Percentiles rank a stretch among this genome's conserved stretches.
Conservation (phyloP, 2,329 filamentous ascomycete species). For the Furcasterigmium sp. region DNA sequence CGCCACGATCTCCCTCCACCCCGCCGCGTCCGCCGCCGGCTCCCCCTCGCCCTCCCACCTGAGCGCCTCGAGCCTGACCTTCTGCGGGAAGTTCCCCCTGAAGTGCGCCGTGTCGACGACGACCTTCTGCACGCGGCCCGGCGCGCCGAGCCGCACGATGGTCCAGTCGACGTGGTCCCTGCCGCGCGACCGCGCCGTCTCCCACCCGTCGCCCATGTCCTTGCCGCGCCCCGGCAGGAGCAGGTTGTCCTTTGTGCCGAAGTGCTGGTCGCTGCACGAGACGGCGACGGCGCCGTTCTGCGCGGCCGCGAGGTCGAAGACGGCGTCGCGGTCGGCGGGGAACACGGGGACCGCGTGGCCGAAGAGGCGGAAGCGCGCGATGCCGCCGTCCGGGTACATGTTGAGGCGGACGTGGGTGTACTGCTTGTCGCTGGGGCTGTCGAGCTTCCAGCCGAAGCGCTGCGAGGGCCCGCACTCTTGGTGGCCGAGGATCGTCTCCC, state of each 20-base stretch:
- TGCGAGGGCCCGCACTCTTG: conserved; percentile 71
- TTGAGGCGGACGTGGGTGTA: conserved; percentile 77
- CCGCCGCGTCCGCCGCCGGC: conserved; percentile 49
- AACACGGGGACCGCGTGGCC: conserved; percentile 74
- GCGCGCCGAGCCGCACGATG: conserved; percentile 67
- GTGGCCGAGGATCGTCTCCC: conserved; percentile 66
- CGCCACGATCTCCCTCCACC: conserved; percentile 61
- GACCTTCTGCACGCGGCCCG: conserved; percentile 59
- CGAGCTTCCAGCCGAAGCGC: conserved; percentile 68
- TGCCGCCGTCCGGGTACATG: conserved; percentile 84
- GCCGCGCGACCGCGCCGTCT: conserved; percentile 69
- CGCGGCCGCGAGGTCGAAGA: conserved; percentile 72
- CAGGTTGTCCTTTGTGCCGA: conserved; percentile 75
- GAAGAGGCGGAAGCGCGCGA: conserved; percentile 73
- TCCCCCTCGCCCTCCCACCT: conserved; percentile 48
- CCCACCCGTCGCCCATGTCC: conserved; percentile 88
- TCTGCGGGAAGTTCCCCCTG: conserved; percentile 77
- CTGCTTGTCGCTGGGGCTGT: conserved; percentile 52
- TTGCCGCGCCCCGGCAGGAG: conserved; percentile 72
- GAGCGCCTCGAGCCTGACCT: conserved; percentile 62
- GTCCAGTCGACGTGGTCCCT: conserved; percentile 75
- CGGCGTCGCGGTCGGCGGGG: conserved; percentile 56
- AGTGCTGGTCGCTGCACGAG: conserved; percentile 77
- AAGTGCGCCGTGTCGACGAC: conserved; percentile 80
- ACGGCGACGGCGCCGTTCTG: conserved; percentile 74